Percentiles rank a stretch among this genome's conserved stretches.
These are phyloP conservation scores for Talaromyces sp. DNA, from an alignment of 2,329 filamentous ascomycete genomes.

Conservation along the genomic window DNA sequence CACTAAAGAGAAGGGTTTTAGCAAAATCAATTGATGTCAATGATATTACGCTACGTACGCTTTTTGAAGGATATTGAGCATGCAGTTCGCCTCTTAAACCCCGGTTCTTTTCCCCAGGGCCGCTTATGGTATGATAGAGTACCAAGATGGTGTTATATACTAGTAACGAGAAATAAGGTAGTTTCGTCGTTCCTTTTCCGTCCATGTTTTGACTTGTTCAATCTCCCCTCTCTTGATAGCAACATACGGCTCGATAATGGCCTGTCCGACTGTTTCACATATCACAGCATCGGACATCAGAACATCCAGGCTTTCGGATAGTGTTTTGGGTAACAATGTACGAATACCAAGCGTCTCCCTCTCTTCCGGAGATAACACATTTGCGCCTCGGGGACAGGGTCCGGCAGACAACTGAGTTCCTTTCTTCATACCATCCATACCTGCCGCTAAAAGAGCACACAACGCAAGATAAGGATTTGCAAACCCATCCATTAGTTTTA, in stretches of 20 bases:
- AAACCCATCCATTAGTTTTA: conserved; percentile 30
- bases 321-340: conserved; percentile 2
- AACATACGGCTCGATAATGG: conserved; percentile 11
- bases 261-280: conserved; percentile 5
- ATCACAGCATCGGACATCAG: background rate
- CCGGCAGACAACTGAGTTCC: conserved; percentile 3
- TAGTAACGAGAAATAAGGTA: conserved; percentile 18
- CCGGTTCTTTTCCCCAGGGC: background rate
- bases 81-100: background rate
- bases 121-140: background rate
- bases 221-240: conserved; percentile 15
- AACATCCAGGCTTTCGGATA: conserved; percentile 7
- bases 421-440: conserved; percentile 22
- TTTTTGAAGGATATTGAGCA: background rate
- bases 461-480: conserved; percentile 31
- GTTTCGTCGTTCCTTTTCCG: conserved; percentile 11
- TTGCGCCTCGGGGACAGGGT: conserved; percentile 5
- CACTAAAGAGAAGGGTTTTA: background rate
- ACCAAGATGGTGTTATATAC: background rate
- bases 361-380: conserved; percentile 5
- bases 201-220: conserved; percentile 14
- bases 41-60: background rate
- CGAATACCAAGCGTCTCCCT: conserved; percentile 1
- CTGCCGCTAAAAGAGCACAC: conserved; percentile 27
- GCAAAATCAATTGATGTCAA: background rate